These are phyloP conservation scores for Casuarina glauca DNA, from an alignment of 306 rosid genomes.

Conservation along the genomic window DNA sequence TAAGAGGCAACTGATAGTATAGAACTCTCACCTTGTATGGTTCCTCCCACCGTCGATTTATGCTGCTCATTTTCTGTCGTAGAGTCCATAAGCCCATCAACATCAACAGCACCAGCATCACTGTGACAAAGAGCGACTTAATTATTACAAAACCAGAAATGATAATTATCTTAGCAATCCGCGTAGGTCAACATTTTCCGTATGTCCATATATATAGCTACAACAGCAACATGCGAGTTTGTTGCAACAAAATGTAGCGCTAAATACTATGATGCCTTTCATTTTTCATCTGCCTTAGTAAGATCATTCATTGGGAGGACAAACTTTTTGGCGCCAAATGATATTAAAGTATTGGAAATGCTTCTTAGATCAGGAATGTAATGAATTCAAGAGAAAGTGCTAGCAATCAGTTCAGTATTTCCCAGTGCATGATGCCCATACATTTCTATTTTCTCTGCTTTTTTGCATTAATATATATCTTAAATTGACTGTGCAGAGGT, in stretches of 20 bases:
- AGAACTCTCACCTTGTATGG: slow-evolving; percentile 38
- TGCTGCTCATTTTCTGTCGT: slow-evolving; percentile 34
- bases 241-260: neutral
- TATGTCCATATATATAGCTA: neutral
- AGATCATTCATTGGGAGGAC: neutral
- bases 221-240: neutral
- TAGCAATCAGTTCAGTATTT: neutral
- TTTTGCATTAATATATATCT: neutral
- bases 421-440: neutral
- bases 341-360: neutral
- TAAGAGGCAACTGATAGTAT: slow-evolving; percentile 22
- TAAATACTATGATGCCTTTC: neutral
- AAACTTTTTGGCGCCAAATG: neutral
- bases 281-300: neutral
- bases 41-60: slow-evolving; percentile 34
- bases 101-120: slow-evolving; percentile 34
- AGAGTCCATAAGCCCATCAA: slow-evolving; percentile 32
- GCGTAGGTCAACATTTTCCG: neutral
- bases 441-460: neutral
- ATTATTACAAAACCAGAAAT: slow-evolving; percentile 28
- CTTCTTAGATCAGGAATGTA: neutral
- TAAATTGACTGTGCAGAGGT: neutral
- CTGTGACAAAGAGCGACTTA: slow-evolving; percentile 26
- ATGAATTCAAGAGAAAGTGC: neutral
- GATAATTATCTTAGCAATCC: neutral